A percentile compares a stretch with the other conserved stretches of the same genome.
phyloP scores from a whole-genome alignment of 495 filamentous ascomycete genomes.

The Hypoxylon trugodes region DNA sequence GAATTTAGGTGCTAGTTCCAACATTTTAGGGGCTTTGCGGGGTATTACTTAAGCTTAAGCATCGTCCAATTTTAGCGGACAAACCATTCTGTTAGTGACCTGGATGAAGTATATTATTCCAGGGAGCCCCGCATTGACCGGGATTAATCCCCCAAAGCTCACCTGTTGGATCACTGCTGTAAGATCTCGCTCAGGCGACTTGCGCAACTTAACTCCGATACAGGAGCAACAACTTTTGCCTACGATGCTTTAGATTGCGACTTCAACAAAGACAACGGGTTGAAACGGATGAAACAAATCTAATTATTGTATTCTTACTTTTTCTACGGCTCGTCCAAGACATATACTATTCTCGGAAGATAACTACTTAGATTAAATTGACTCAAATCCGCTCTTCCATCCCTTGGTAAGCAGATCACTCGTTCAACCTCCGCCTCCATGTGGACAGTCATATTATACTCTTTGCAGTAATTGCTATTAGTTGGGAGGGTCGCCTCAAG shows the following conservation, averaged over 20 bases:
- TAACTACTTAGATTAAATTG: not conserved
- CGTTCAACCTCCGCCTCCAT: constrained; percentile 8
- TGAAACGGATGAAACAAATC: not conserved
- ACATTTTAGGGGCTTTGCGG: constrained; percentile 2
- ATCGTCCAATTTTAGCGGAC: not conserved
- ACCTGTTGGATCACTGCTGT: constrained; percentile 19
- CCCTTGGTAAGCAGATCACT: not conserved
- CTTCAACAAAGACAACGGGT: not conserved
- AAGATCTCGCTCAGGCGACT: too few relatives aligned
- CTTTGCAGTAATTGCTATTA: constrained; percentile 1
- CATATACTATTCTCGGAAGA: not conserved
- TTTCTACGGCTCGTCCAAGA: not conserved
- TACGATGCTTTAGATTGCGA: constrained; percentile 1
- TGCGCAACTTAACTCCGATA: constrained; percentile 32
- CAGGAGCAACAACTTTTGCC: constrained; percentile 13
- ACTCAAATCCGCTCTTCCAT: not conserved
- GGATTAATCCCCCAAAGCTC: constrained; percentile 11
- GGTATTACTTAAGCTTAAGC: constrained; percentile 12
- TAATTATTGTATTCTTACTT: not conserved
- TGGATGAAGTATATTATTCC: not conserved
- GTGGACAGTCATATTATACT: constrained; percentile 13
- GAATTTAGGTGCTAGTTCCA: not conserved
- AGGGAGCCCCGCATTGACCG: constrained; percentile 25
- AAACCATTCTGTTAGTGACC: constrained; percentile 7
- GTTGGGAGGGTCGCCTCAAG: constrained; percentile 14